phyloP scores from a whole-genome alignment of 2,329 filamentous ascomycete genomes.

The Fusarium nurragi region DNA sequence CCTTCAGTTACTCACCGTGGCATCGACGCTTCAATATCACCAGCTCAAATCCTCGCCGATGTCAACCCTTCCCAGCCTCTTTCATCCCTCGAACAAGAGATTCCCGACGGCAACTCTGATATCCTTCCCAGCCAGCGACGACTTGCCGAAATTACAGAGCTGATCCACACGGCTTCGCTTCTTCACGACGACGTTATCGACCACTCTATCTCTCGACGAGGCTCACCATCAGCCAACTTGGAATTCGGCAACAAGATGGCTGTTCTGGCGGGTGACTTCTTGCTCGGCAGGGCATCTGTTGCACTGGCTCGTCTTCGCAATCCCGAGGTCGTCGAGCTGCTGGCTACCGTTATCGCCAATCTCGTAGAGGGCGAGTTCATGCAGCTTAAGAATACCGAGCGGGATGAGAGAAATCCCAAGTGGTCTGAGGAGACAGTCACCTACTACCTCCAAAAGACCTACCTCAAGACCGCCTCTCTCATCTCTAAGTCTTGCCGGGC shows the following conservation, averaged over 20 bases:
- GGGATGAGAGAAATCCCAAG: constrained; percentile 82
- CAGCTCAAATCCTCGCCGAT: constrained; percentile 73
- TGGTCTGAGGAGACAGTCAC: constrained; percentile 90
- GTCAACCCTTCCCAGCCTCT: constrained; percentile 72
- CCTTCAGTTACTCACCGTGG: constrained; percentile 54
- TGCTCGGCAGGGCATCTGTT: constrained; percentile 91
- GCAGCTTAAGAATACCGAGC: constrained; percentile 96
- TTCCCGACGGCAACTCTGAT: constrained; percentile 60
- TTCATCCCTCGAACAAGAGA: constrained; percentile 53
- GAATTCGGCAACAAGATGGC: constrained; percentile 99
- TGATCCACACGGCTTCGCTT: constrained; percentile 96
- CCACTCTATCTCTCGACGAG: constrained; percentile 84
- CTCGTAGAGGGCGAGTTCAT: constrained; percentile 99
- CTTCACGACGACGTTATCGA: constrained; percentile 99
- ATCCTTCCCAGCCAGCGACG: constrained; percentile 94
- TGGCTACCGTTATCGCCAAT: constrained; percentile 97
- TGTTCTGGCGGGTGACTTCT: constrained; percentile 94
- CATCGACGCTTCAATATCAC: constrained; percentile 66
- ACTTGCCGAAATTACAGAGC: constrained; percentile 93
- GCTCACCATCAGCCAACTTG: constrained; percentile 87
- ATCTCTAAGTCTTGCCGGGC: constrained; percentile 97
- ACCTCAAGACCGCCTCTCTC: constrained; percentile 93
- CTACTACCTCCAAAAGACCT: constrained; percentile 98
- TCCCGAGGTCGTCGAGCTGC: constrained; percentile 91
- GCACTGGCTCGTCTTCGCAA: constrained; percentile 90